Percentiles rank a stretch among this genome's conserved stretches.
phyloP scores from a whole-genome alignment of 257 asterid genomes.

The Solanum appendiculatum region DNA sequence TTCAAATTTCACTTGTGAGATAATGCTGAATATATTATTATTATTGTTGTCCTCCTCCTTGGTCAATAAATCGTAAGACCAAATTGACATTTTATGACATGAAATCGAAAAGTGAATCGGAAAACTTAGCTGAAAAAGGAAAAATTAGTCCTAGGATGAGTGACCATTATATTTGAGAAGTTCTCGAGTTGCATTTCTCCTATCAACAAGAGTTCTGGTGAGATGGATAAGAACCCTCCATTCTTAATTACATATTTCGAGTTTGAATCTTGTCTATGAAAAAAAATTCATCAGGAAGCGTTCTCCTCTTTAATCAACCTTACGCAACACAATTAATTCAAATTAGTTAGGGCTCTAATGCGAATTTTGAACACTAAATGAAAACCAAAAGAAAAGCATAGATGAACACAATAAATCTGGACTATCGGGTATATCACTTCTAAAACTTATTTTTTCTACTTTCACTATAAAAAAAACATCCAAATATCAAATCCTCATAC shows the following conservation, averaged over 20 bases:
- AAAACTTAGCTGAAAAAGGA: background rate
- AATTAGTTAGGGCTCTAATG: background rate
- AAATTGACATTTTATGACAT: background rate
- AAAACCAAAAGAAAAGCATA: background rate
- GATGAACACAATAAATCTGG: too few species aligned
- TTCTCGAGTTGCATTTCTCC: background rate
- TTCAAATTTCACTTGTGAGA: background rate
- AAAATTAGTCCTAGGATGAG: background rate
- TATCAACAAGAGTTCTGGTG: background rate
- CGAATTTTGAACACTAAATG: background rate
- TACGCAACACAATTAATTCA: background rate
- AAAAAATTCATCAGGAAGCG: background rate
- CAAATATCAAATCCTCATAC: background rate
- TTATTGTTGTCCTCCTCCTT: background rate
- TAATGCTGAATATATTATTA: background rate
- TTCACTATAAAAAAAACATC: too few species aligned
- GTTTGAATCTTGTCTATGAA: background rate
- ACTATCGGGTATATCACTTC: too few species aligned
- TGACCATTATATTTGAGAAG: background rate
- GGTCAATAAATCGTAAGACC: background rate
- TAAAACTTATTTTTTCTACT: too few species aligned
- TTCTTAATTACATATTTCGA: background rate
- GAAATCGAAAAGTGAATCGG: background rate
- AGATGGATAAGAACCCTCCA: background rate
- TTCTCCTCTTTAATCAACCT: background rate